A percentile compares a stretch with the other conserved stretches of the same genome.
Evolutionary conservation across 768 basidiomycete species (phyloP).

Genomic region (Suillus lakei): DNA sequence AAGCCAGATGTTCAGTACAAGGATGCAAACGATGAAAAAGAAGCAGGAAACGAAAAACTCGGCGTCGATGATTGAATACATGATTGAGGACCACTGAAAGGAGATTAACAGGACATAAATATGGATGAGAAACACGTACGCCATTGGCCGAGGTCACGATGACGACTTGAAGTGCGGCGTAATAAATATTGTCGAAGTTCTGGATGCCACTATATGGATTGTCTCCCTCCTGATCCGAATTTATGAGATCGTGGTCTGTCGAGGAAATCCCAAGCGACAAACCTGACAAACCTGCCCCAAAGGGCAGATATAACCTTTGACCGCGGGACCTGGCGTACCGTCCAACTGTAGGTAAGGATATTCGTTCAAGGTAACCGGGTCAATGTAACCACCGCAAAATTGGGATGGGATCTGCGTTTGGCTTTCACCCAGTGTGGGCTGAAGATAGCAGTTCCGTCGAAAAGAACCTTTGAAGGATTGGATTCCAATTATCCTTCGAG

Average conservation of each 20-base stretch:
- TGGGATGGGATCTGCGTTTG: conserved; percentile 55
- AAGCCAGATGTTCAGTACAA: conserved; percentile 93
- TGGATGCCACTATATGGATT: conserved; percentile 72
- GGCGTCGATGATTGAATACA: conserved; percentile 89
- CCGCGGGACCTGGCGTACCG: conserved; percentile 39
- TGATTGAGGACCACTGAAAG: conserved; percentile 72
- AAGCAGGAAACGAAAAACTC: conserved; percentile 89
- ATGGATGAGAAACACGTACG: conserved; percentile 46
- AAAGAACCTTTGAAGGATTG: conserved; percentile 91
- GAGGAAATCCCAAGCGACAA: conserved; percentile 17
- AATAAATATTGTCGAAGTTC: conserved; percentile 91
- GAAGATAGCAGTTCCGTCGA: conserved; percentile 63
- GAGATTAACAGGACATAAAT: background rate
- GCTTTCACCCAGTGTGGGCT: conserved; percentile 57
- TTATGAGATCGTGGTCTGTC: background rate
- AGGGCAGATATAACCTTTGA: conserved; percentile 92
- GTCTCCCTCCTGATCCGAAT: conserved; percentile 50
- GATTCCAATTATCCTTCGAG: conserved; percentile 79
- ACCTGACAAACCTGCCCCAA: conserved; percentile 84
- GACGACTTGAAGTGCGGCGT: conserved; percentile 80
- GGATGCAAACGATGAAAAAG: conserved; percentile 83
- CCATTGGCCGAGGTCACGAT: conserved; percentile 82
- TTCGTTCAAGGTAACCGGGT: conserved; percentile 54
- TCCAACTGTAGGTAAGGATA: conserved; percentile 47
- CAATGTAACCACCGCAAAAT: conserved; percentile 82